Conservation (phyloP, 345 rosid genomes). For the Atalantia buxifolia region DNA sequence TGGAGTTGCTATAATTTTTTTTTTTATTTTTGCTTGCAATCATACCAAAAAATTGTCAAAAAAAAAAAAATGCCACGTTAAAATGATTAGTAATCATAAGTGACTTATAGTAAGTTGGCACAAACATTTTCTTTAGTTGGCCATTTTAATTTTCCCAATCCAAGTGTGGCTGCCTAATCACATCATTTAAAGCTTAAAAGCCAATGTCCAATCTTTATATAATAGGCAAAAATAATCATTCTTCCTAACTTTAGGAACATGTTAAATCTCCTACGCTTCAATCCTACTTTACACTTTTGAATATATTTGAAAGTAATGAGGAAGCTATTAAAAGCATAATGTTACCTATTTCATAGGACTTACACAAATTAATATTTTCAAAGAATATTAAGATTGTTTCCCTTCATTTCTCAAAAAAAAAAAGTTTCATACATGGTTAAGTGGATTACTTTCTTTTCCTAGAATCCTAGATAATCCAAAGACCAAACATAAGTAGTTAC, state of each 20-base stretch:
- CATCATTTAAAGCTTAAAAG: neutral
- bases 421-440: neutral
- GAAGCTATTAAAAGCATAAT: too few relatives aligned
- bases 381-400: too few relatives aligned
- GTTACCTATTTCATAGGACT: too few relatives aligned
- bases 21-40: neutral
- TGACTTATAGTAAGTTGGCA: neutral
- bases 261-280: neutral
- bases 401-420: neutral
- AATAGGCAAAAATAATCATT: too few relatives aligned
- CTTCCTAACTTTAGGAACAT: too few relatives aligned
- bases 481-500: neutral
- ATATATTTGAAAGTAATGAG: too few relatives aligned
- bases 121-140: constrained; percentile 1
- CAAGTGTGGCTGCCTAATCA: neutral
- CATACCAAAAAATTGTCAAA: neutral
- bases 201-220: neutral
- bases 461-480: neutral
- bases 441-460: neutral
- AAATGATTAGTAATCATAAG: neutral
- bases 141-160: neutral
- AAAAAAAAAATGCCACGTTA: neutral
- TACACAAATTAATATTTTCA: too few relatives aligned
- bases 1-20: neutral
- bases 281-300: neutral